Conservation (phyloP, 2,329 filamentous ascomycete species). For the Lecanoromycetidae sp. region DNA sequence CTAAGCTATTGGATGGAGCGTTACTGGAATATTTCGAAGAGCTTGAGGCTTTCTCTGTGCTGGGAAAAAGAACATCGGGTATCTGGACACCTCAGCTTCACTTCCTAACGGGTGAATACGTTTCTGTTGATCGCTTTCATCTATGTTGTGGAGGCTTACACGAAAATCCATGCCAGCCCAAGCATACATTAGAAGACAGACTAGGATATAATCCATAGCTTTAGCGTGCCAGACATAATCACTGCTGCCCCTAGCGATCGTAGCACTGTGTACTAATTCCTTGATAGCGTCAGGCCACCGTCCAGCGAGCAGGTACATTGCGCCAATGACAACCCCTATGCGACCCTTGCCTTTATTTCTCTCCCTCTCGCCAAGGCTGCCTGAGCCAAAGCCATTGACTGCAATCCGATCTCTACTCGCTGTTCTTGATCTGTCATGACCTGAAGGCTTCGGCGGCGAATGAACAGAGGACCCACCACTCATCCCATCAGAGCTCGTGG, state of each 20-base stretch:
- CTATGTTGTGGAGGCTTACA: constrained; percentile 31
- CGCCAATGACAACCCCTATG: constrained; percentile 66
- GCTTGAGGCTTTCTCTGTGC: constrained; percentile 35
- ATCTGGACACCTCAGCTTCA: constrained; percentile 30
- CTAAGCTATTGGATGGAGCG: constrained; percentile 28
- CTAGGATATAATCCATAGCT: constrained; percentile 73
- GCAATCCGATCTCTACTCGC: constrained; percentile 50
- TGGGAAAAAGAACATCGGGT: constrained; percentile 41
- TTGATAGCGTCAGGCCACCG: constrained; percentile 80
- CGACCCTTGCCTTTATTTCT: constrained; percentile 72
- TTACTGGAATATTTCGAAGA: constrained; percentile 31
- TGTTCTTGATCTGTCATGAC: constrained; percentile 42
- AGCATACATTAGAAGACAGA: constrained; percentile 70
- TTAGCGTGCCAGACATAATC: constrained; percentile 98
- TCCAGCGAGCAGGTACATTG: constrained; percentile 76
- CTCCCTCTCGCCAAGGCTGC: constrained; percentile 62
- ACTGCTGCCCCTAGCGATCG: constrained; percentile 62
- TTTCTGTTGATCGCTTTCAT: constrained; percentile 6
- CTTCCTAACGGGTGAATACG: not conserved
- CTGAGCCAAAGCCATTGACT: constrained; percentile 56
- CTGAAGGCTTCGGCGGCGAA: constrained; percentile 29
- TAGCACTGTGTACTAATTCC: constrained; percentile 69
- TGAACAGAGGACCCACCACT: constrained; percentile 26
- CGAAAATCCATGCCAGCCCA: constrained; percentile 78
- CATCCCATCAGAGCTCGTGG: constrained; percentile 44